These are phyloP conservation scores for Mortierella claussenii DNA, from an alignment of 192 early-diverging fungal genomes.

Conservation along the genomic window DNA sequence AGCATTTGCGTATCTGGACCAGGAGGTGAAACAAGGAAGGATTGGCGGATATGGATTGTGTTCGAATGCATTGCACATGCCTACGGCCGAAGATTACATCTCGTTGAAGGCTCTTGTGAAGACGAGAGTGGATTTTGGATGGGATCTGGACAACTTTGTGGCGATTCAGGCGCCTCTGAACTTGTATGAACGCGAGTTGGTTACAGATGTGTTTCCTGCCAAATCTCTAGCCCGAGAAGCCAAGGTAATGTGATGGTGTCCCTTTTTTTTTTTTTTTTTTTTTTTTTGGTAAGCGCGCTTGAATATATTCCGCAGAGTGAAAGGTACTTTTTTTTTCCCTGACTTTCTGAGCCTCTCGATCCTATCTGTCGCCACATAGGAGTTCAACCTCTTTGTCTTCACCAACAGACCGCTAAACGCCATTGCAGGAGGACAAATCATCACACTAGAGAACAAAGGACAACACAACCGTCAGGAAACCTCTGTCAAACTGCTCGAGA, in stretches of 20 bases:
- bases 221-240: constrained; percentile 52
- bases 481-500: constrained; percentile 25
- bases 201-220: constrained; percentile 39
- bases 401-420: constrained; percentile 78
- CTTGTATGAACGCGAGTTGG: constrained; percentile 74
- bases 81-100: constrained; percentile 69
- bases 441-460: constrained; percentile 62
- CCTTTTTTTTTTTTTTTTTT: too few relatives aligned
- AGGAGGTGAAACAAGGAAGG: constrained; percentile 65
- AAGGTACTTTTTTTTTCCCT: background rate
- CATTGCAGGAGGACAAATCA: constrained; percentile 65
- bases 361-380: constrained; percentile 28
- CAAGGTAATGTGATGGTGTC: constrained; percentile 38
- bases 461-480: constrained; percentile 36
- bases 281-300: background rate
- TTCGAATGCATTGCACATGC: constrained; percentile 71
- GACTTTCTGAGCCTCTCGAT: background rate
- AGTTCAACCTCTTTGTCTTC: constrained; percentile 68
- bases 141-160: constrained; percentile 62
- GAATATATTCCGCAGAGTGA: background rate
- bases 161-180: constrained; percentile 80
- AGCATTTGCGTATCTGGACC: constrained; percentile 71
- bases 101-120: constrained; percentile 61
- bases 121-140: constrained; percentile 35
- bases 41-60: constrained; percentile 77